phyloP scores from a whole-genome alignment of 2,329 filamentous ascomycete species.

The Cladosporium sp. region DNA sequence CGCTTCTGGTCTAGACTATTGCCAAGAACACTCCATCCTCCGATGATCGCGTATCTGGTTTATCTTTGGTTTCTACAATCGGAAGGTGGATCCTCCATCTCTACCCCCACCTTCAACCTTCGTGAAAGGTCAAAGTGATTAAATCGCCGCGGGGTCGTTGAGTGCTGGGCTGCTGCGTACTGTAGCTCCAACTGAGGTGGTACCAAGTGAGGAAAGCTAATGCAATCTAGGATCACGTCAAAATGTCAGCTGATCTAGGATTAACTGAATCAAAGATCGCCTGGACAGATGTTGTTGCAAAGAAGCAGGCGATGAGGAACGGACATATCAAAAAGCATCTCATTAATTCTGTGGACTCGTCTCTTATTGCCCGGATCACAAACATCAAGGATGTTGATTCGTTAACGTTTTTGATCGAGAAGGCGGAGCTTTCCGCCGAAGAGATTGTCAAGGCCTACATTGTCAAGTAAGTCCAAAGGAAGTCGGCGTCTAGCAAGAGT shows the following conservation, averaged over 20 bases:
- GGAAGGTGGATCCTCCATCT: neutral
- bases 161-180: neutral
- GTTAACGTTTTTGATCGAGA: neutral
- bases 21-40: neutral
- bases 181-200: neutral
- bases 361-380: neutral
- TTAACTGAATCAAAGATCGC: neutral
- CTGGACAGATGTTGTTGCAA: conserved; percentile 12
- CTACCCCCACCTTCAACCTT: neutral
- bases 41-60: no score
- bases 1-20: neutral
- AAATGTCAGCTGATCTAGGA: neutral
- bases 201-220: neutral
- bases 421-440: conserved; percentile 18
- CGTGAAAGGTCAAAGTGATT: neutral
- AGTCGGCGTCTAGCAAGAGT: neutral
- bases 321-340: neutral
- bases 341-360: neutral
- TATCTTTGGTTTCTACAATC: neutral
- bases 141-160: neutral
- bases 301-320: conserved; percentile 1
- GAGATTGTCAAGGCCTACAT: conserved; percentile 23
- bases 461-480: conserved; percentile 18
- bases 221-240: neutral
- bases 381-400: neutral